These are phyloP conservation scores for Huntiella bhutanensis DNA, from an alignment of 2,329 filamentous ascomycete species.

Conservation along the genomic window DNA sequence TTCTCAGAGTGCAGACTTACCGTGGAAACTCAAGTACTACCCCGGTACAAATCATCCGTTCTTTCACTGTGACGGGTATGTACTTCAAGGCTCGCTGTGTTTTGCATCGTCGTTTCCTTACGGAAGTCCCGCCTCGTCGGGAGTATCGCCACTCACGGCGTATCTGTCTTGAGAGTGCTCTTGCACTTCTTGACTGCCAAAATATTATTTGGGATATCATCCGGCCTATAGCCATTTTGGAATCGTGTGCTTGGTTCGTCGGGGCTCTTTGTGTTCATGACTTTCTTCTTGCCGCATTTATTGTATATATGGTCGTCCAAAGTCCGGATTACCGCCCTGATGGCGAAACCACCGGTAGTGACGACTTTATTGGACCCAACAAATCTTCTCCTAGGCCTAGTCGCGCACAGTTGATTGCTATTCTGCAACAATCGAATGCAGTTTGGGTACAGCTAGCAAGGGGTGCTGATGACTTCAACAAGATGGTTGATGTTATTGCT, in stretches of 20 bases:
- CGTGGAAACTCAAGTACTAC: constrained; percentile 29
- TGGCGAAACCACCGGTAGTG: constrained; percentile 14
- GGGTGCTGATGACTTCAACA: constrained; percentile 2
- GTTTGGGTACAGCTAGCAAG: constrained; percentile 5
- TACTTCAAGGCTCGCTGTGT: constrained; percentile 38
- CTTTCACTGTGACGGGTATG: constrained; percentile 31
- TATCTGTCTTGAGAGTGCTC: constrained; percentile 30
- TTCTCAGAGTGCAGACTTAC: constrained; percentile 30
- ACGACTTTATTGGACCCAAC: neutral
- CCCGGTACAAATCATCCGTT: constrained; percentile 26
- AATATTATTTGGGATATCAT: constrained; percentile 27
- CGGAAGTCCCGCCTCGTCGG: constrained; percentile 21
- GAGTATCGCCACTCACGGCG: constrained; percentile 34
- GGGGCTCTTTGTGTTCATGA: constrained; percentile 39
- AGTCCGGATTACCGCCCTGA: constrained; percentile 23
- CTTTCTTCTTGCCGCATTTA: constrained; percentile 41
- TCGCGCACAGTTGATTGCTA: neutral
- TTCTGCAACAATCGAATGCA: constrained; percentile 5
- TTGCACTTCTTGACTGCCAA: constrained; percentile 30
- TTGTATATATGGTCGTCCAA: constrained; percentile 34
- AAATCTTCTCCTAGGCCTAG: neutral
- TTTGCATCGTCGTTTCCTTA: constrained; percentile 33
- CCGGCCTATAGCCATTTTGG: constrained; percentile 33
- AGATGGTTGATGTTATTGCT: constrained; percentile 3
- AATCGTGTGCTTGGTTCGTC: constrained; percentile 35